Percentiles rank a stretch among this genome's conserved stretches.
These are phyloP conservation scores for Malassezia yamatoensis DNA, from an alignment of 1,284 basidiomycete species.

Conservation along the genomic window DNA sequence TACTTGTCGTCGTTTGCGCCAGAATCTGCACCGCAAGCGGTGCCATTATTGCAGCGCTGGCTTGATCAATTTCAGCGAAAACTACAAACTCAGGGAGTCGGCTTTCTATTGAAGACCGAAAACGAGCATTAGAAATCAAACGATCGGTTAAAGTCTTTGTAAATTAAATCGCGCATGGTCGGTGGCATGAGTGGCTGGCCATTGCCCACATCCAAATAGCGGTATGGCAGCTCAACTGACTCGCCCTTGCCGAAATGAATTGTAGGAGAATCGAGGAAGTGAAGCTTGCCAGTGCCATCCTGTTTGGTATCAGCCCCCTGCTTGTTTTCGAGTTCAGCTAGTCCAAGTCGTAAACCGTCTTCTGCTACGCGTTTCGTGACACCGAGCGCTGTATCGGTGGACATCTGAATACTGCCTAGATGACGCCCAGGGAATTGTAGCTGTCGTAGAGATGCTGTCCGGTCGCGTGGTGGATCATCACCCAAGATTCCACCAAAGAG, in stretches of 20 bases:
- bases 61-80: slow-evolving; percentile 44
- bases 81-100: slow-evolving; percentile 32
- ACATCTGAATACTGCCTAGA: slow-evolving; percentile 70
- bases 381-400: slow-evolving; percentile 88
- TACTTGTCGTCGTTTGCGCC: slow-evolving; percentile 44
- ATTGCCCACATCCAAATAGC: slow-evolving; percentile 9
- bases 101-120: slow-evolving; percentile 29
- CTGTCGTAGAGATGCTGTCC: slow-evolving; percentile 70
- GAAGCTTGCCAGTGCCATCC: slow-evolving; percentile 13
- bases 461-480: slow-evolving; percentile 77
- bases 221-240: slow-evolving; percentile 22
- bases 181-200: slow-evolving; percentile 15
- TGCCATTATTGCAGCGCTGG: slow-evolving; percentile 42
- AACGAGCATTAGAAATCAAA: slow-evolving; percentile 15
- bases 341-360: slow-evolving; percentile 51
- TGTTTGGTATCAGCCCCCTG: slow-evolving; percentile 12
- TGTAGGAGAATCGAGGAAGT: slow-evolving; percentile 40
- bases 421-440: slow-evolving; percentile 64
- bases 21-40: slow-evolving; percentile 42
- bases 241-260: slow-evolving; percentile 38
- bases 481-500: slow-evolving; percentile 54
- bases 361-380: slow-evolving; percentile 80
- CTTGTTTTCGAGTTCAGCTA: slow-evolving; percentile 13
- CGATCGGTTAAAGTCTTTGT: slow-evolving; percentile 16
- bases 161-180: slow-evolving; percentile 16